phyloP scores from a whole-genome alignment of 2,329 filamentous ascomycete genomes.

The Arthrobotrys pseudoclavata region DNA sequence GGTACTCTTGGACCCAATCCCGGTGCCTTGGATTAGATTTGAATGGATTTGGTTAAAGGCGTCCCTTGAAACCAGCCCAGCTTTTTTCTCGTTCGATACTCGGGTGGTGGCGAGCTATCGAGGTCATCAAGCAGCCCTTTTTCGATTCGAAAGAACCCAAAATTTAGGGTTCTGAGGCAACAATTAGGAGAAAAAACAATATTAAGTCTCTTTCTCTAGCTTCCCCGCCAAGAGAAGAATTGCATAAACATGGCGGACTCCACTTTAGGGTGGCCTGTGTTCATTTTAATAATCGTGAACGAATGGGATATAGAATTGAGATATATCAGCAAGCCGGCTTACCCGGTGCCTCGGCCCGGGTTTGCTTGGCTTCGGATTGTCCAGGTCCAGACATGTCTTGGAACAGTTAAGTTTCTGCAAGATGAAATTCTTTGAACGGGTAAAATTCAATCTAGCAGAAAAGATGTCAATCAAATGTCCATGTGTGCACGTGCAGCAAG shows the following conservation, averaged over 20 bases:
- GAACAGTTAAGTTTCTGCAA: conserved; percentile 13
- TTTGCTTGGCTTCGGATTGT: conserved; percentile 14
- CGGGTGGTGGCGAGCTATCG: conserved; percentile 52
- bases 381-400: conserved; percentile 15
- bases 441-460: conserved; percentile 1
- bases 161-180: conserved; percentile 11
- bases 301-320: conserved; percentile 14
- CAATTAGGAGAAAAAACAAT: conserved; percentile 24
- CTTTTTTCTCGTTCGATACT: conserved; percentile 12
- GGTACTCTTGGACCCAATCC: conserved; percentile 37
- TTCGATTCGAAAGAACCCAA: conserved; percentile 17
- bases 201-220: conserved; percentile 1
- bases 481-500: conserved; percentile 22
- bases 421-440: conserved; percentile 1
- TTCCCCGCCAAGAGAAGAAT: conserved; percentile 15
- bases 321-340: conserved; percentile 27
- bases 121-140: conserved; percentile 10
- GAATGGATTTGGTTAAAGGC: conserved; percentile 45
- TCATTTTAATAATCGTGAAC: conserved; percentile 32
- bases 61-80: conserved; percentile 56
- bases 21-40: conserved; percentile 44
- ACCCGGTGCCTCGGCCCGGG: conserved; percentile 27
- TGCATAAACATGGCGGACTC: conserved; percentile 17
- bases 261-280: conserved; percentile 30
- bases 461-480: conserved; percentile 7